Conservation (phyloP, 2,329 filamentous ascomycete genomes). For the Cyphellophora attinorum region DNA sequence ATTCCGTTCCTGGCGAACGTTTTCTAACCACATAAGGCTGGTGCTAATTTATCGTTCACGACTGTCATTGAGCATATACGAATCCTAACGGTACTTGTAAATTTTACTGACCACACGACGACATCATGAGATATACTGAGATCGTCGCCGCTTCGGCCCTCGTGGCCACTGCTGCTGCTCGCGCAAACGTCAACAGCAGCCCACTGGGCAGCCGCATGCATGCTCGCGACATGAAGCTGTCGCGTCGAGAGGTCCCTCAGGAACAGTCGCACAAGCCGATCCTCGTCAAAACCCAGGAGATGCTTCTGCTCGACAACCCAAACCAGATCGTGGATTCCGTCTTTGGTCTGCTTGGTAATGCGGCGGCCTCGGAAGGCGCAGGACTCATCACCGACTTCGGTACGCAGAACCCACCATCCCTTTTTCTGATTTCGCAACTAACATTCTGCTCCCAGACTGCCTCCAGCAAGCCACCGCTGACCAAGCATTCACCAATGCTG, state of each 20-base stretch:
- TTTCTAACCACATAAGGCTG: not conserved
- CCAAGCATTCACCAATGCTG: slow-evolving; percentile 52
- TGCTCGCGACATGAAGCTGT: not conserved
- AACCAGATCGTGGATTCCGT: slow-evolving; percentile 39
- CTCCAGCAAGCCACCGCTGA: slow-evolving; percentile 50
- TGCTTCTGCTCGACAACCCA: slow-evolving; percentile 39
- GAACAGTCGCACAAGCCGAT: slow-evolving; percentile 47
- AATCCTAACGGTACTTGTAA: not conserved
- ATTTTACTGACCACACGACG: too few species aligned
- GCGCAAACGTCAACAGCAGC: not conserved
- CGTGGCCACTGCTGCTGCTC: slow-evolving; percentile 3
- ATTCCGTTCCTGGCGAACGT: slow-evolving; percentile 1
- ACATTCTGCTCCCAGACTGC: too few species aligned
- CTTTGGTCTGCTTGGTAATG: slow-evolving; percentile 45
- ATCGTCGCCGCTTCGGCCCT: slow-evolving; percentile 2
- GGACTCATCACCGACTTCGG: slow-evolving; percentile 41
- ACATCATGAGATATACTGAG: slow-evolving; percentile 4
- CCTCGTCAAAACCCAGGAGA: slow-evolving; percentile 34
- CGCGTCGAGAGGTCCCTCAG: slow-evolving; percentile 46
- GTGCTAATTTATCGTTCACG: not conserved
- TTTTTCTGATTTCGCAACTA: too few species aligned
- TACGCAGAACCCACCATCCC: too few species aligned
- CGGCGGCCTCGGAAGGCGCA: slow-evolving; percentile 39
- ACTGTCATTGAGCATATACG: slow-evolving; percentile 1
- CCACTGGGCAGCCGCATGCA: slow-evolving; percentile 1